phyloP scores from a whole-genome alignment of 2,329 filamentous ascomycete species.

The Fusarium tricinctum region DNA sequence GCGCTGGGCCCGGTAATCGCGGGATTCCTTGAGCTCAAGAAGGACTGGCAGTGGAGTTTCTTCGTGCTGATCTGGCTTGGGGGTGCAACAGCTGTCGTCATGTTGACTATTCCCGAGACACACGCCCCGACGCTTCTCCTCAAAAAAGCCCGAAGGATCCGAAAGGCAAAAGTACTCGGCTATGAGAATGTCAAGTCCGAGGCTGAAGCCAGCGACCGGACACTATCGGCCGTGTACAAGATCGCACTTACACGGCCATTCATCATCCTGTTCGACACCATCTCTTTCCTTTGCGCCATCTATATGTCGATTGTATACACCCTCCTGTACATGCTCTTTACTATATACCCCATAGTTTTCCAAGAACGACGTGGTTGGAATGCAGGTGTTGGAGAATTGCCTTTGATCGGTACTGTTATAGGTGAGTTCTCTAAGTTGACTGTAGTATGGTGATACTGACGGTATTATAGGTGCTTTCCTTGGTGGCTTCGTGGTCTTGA shows the following conservation, averaged over 20 bases:
- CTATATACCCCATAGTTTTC: slow-evolving; percentile 77
- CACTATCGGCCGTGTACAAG: slow-evolving; percentile 62
- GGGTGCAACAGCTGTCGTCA: slow-evolving; percentile 83
- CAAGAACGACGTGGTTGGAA: slow-evolving; percentile 56
- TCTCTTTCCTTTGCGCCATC: slow-evolving; percentile 81
- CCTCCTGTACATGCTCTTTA: slow-evolving; percentile 79
- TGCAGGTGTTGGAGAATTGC: slow-evolving; percentile 36
- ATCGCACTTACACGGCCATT: slow-evolving; percentile 80
- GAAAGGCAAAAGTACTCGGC: slow-evolving; percentile 37
- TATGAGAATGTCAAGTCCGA: slow-evolving; percentile 34
- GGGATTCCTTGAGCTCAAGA: slow-evolving; percentile 76
- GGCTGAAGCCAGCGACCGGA: slow-evolving; percentile 22
- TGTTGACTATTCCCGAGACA: slow-evolving; percentile 86
- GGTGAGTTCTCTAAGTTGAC: background rate
- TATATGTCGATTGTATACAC: slow-evolving; percentile 87
- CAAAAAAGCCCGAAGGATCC: slow-evolving; percentile 32
- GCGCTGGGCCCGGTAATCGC: slow-evolving; percentile 67
- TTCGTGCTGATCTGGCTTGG: slow-evolving; percentile 72
- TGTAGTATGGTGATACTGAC: background rate
- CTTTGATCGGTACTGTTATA: slow-evolving; percentile 41
- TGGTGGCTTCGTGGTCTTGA: slow-evolving; percentile 33
- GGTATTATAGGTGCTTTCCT: slow-evolving; percentile 26
- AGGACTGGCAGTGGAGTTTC: slow-evolving; percentile 70
- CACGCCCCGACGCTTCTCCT: slow-evolving; percentile 81
- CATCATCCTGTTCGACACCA: slow-evolving; percentile 81